Evolutionary conservation across 2,329 filamentous ascomycete genomes (phyloP).

Genomic region (Xylaria sp.): DNA sequence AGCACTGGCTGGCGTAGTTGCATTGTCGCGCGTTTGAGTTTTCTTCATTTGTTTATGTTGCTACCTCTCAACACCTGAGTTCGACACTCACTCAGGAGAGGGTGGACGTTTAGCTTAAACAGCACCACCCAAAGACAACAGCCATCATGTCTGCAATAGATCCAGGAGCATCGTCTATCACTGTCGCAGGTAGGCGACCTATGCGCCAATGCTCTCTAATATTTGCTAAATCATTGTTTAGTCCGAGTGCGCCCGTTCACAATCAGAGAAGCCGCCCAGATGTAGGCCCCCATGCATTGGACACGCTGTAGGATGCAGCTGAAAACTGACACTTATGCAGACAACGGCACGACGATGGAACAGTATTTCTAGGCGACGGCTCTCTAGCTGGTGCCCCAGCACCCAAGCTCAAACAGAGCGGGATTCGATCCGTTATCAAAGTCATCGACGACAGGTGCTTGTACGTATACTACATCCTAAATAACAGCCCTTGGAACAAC

Average conservation of each 20-base stretch:
- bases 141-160: slow-evolving; percentile 52
- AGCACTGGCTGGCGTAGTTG: not conserved
- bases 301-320: not conserved
- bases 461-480: slow-evolving; percentile 65
- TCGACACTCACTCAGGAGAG: slow-evolving; percentile 23
- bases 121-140: slow-evolving; percentile 19
- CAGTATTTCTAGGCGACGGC: slow-evolving; percentile 94
- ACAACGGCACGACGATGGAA: slow-evolving; percentile 80
- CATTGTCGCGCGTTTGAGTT: slow-evolving; percentile 1
- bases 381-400: slow-evolving; percentile 88
- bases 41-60: slow-evolving; percentile 42
- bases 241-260: slow-evolving; percentile 79
- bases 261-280: slow-evolving; percentile 93
- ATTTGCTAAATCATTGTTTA: slow-evolving; percentile 46
- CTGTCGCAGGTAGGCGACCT: slow-evolving; percentile 62
- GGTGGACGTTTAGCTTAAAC: slow-evolving; percentile 22
- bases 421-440: slow-evolving; percentile 91
- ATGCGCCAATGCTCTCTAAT: slow-evolving; percentile 44
- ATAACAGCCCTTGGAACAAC: not conserved
- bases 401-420: slow-evolving; percentile 86
- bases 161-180: slow-evolving; percentile 67
- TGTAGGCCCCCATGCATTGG: slow-evolving; percentile 61
- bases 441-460: slow-evolving; percentile 95
- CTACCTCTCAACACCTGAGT: slow-evolving; percentile 20
- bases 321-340: slow-evolving; percentile 51